Evolutionary conservation across 768 basidiomycete species (phyloP).

Genomic region (Termitomyces eurrhizus): DNA sequence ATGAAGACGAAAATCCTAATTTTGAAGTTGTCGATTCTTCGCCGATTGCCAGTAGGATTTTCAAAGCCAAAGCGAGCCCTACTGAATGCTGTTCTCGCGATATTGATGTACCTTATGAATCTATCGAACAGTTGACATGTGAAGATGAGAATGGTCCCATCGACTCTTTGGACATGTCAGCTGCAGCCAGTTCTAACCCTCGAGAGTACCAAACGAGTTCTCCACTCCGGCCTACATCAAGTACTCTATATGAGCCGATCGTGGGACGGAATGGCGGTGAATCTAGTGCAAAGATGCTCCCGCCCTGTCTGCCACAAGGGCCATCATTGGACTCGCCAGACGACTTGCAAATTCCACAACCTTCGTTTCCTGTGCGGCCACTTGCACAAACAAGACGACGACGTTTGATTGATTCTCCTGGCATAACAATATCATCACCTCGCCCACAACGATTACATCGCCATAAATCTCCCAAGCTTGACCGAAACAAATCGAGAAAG

Average conservation of each 20-base stretch:
- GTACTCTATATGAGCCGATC: conserved; percentile 13
- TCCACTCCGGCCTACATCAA: conserved; percentile 10
- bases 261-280: neutral
- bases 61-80: neutral
- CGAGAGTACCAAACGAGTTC: conserved; percentile 5
- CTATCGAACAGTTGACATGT: conserved; percentile 8
- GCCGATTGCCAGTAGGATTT: conserved; percentile 24
- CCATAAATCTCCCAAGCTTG: conserved; percentile 27
- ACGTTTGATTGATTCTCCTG: conserved; percentile 23
- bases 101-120: conserved; percentile 16
- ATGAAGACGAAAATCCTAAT: conserved; percentile 60
- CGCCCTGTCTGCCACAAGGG: conserved; percentile 22
- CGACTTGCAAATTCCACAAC: conserved; percentile 17
- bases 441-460: conserved; percentile 35
- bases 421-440: conserved; percentile 25
- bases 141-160: conserved; percentile 21
- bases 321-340: conserved; percentile 14
- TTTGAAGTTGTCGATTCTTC: conserved; percentile 53
- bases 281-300: conserved; percentile 21
- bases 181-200: conserved; percentile 5
- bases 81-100: neutral
- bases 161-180: conserved; percentile 14
- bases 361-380: conserved; percentile 26
- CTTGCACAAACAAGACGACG: conserved; percentile 17
- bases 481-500: conserved; percentile 12